Evolutionary conservation across 805 yeast species (phyloP), one percentile per base, ranked within the genome.

Genomic region (Yamadazyma kitorensis): DNA sequence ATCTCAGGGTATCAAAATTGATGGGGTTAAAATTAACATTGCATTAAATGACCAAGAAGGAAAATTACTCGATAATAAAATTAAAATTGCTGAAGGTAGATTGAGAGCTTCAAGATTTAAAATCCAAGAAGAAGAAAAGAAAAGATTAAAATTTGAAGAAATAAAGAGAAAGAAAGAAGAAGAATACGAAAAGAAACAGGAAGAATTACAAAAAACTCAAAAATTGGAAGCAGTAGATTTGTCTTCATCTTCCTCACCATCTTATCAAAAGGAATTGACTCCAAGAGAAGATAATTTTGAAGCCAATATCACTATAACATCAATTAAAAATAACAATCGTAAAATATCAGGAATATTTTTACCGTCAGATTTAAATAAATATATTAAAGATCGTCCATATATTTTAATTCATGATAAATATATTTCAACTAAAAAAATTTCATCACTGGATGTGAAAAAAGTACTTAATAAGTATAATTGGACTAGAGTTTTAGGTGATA

Each of bases 401-500:
- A 57, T 84, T 17, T 66, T 72, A 41, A 72, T 84, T 28, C 64
- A 69, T 12, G 74, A 73, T 43, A 68, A 65, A 38, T 71, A 67
- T 38, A 68, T 74, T 11, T 67, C 78, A 2, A 64, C 76, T 0
- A 58, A 63, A 33, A 61, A 66, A 33, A 66, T 79, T 1, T 61
- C 69, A 11, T 62, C 78, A 2, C 68, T 67, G 34, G 86, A 82
- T 49, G 61, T 87, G 34, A 79, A 83, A 47, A 67, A 72, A 17
- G 65, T 69, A 19, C 60, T 86, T 20, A 70, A 70, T 25, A 72
- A 69, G 30, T 82, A 82, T 49, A 75, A 73, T 35, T 82, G 87
- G 80, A 73, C 78, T 0, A 65, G 84, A 35, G 76, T 86, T 2
- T 52, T 82, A 31, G 68, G 77, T 4, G 89, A 83, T 43, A 56